A percentile compares a stretch with the other conserved stretches of the same genome.
phyloP scores from a whole-genome alignment of 148 eudicot genomes.

The Mesembryanthemum crystallinum region DNA sequence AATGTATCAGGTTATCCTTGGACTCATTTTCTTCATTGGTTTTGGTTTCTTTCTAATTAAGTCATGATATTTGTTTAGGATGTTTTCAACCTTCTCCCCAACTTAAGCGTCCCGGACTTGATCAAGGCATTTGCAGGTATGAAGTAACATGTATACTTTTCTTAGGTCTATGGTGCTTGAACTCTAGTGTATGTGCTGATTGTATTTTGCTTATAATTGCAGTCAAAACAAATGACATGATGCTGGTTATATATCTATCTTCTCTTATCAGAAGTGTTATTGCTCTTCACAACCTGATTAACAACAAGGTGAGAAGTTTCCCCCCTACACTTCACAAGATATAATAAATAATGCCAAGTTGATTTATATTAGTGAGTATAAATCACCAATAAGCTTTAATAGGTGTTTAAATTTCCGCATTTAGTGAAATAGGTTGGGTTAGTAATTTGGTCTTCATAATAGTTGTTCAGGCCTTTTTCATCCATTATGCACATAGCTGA shows the following conservation, averaged over 20 bases:
- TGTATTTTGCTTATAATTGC: constrained; percentile 24
- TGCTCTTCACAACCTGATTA: constrained; percentile 91
- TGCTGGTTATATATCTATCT: constrained; percentile 87
- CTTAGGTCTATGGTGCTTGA: too few species aligned
- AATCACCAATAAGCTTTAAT: too few species aligned
- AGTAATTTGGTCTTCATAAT: neutral
- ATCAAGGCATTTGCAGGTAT: constrained; percentile 88
- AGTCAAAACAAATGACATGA: constrained; percentile 95
- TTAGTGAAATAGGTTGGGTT: neutral
- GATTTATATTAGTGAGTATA: neutral
- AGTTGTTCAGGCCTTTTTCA: neutral
- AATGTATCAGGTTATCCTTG: neutral
- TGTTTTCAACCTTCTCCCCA: constrained; percentile 91
- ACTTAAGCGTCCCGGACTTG: constrained; percentile 74
- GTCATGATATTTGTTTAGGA: constrained; percentile 52
- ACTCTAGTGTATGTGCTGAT: constrained; percentile 10
- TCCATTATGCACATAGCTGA: neutral
- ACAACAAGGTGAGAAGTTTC: constrained; percentile 66
- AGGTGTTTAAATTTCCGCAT: neutral
- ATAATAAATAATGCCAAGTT: neutral
- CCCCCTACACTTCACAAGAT: neutral
- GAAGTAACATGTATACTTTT: neutral
- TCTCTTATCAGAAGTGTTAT: constrained; percentile 85
- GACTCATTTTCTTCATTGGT: neutral
- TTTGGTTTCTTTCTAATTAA: neutral